A percentile compares a stretch with the other conserved stretches of the same genome.
phyloP scores from a whole-genome alignment of 495 filamentous ascomycete genomes.

The Geopyxis carbonaria region DNA sequence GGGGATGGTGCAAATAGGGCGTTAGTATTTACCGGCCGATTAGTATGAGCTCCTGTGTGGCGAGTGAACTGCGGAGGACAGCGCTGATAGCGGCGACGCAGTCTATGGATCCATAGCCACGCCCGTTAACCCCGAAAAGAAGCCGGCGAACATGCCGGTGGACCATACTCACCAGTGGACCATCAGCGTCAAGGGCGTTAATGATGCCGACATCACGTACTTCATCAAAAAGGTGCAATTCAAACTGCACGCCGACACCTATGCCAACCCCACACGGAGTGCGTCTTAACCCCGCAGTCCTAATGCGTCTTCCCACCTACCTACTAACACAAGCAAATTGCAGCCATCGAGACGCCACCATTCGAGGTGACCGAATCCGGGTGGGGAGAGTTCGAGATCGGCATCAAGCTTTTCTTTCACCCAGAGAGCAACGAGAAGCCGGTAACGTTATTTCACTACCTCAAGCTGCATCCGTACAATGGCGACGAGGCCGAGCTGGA shows the following conservation, averaged over 20 bases:
- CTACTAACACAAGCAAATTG: conserved; percentile 26
- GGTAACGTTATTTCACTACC: conserved; percentile 72
- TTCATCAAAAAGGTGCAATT: conserved; percentile 96
- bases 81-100: conserved; percentile 1
- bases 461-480: conserved; percentile 83
- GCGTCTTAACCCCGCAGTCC: conserved; percentile 9
- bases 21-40: conserved; percentile 23
- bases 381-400: conserved; percentile 95
- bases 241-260: conserved; percentile 80
- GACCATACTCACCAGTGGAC: conserved; percentile 95
- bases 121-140: conserved; percentile 21
- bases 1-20: too few species aligned
- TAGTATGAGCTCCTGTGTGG: background rate
- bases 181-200: conserved; percentile 73
- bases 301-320: background rate
- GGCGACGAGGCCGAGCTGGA: conserved; percentile 54
- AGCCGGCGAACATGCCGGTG: conserved; percentile 35
- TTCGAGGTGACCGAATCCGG: conserved; percentile 84
- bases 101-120: conserved; percentile 23
- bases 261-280: conserved; percentile 69
- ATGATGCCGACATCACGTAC: conserved; percentile 75
- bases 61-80: background rate
- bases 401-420: conserved; percentile 80
- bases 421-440: conserved; percentile 76
- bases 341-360: conserved; percentile 52